Base-by-base conservation (phyloP, 371 early-diverging fungal species). In the Lichtheimia hyalospora region DNA sequence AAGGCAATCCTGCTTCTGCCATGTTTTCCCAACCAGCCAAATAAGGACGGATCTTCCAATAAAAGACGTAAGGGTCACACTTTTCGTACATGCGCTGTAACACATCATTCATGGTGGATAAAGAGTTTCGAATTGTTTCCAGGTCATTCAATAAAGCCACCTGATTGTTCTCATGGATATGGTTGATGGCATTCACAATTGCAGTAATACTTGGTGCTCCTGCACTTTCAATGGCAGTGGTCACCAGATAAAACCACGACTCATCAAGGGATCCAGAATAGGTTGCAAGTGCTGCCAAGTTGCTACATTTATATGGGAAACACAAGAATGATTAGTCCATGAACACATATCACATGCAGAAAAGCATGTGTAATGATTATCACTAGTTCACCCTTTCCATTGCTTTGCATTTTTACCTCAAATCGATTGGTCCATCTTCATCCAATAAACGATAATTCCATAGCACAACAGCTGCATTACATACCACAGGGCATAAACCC, bases 11-110 rank as follows among this genome's bases (percentile, higher is more conserved):
- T 25, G 90, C 91, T 62, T 92, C 90, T 27, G 86, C 87, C 84
- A 91, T 89, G 69, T 95, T 92, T 64, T 91, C 90, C 95, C 96
- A 96, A 3, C 98, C 99, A 5, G 93, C 92, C 61, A 95, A 70
- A 74, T 92, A 98, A 28, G 89, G 89, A 39, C 98, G 86, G 58
- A 96, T 90, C 66, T 95, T 91, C 89, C 93, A 89, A 77, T 93
- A 97, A 75, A 98, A 98, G 54, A 97, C 89, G 64, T 95, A 91
- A 1, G 98, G 96, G 66, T 96, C 97, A 70, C 93, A 92, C 55
- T 88, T 87, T 67, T 97, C 97, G 70, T 88, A 92, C 96, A 98
- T 97, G 51, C 91, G 84, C 54, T 78, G 76, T 20, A 98, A 69
- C 21, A 87, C 75, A 3, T 50, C 62, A 52, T 84, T 90, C 66